Conservation (phyloP, 768 basidiomycete genomes). For the Pleurotus cornucopiae region DNA sequence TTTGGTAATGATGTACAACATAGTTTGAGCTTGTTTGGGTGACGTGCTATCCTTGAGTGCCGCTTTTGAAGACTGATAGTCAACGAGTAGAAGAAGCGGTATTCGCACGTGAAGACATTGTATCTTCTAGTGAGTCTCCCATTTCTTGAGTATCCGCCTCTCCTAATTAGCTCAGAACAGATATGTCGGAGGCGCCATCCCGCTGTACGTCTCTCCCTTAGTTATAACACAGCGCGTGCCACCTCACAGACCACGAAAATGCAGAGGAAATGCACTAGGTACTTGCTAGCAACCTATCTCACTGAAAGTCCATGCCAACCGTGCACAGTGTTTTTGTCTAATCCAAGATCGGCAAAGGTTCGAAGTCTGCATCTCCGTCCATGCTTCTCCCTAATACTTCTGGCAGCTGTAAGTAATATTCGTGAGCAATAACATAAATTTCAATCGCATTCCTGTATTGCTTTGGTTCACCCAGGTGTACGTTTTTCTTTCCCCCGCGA, state of each 20-base stretch:
- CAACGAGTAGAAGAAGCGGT: not conserved
- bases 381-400: not conserved
- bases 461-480: not conserved
- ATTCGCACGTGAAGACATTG: slow-evolving; percentile 1
- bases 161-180: not conserved
- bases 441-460: not conserved
- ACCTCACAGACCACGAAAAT: not conserved
- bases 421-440: not conserved
- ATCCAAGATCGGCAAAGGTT: slow-evolving; percentile 6
- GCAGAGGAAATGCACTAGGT: slow-evolving; percentile 7
- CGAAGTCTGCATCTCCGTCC: not conserved
- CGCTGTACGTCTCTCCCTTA: not conserved
- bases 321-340: not conserved
- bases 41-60: not conserved
- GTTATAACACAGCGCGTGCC: not conserved
- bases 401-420: not conserved
- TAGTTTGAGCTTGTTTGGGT: slow-evolving; percentile 7
- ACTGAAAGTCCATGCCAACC: not conserved
- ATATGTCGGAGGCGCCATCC: not conserved
- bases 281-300: not conserved
- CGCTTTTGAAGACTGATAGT: not conserved
- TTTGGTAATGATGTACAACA: no score
- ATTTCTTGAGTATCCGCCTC: not conserved
- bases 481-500: not conserved
- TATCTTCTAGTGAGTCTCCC: not conserved